Base-by-base conservation (phyloP, 768 basidiomycete species). In the Termitomyces sp. region DNA sequence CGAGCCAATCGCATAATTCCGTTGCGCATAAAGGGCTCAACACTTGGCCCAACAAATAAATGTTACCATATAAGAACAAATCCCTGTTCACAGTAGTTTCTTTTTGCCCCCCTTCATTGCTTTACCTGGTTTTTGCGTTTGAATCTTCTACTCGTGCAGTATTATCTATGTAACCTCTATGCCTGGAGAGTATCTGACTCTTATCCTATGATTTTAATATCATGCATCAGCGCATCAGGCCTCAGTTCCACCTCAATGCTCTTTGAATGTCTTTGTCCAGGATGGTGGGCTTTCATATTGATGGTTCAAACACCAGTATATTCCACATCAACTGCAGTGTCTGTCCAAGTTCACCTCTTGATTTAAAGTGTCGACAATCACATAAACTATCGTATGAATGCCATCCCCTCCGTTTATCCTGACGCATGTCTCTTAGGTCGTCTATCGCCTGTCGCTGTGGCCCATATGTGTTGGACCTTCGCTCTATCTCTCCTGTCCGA, bases 1-100 rank as follows among this genome's bases (percentile, higher is more conserved):
- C 59, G 61, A 73, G 66, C 77, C 77, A 78, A 79, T 78, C 70
- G 75, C 75, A 77, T 66, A 73, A 76, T 69, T 68, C 65, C 74
- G 76, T 68, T 63, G 64, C 70, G 78, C 78, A 74, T 65, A 79
- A 76, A 75, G 58, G 69, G 67, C 76, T 78, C 76, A 76, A 67
- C 65, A 70, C 71, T 65, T 67, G 37, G 27, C 62, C 60, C 61
- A 62, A 62, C 57, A 56, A 62, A 59, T 46, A 58, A 42, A 48
- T 36, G 10, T 36, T 44, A 18, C 29, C 7, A 20, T 53, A 46
- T 55, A 55, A 55, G 53, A 46, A 29, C 16, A 46, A 20, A 6
- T 6, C 13, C 44, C 29, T 10, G 16, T 24, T 24, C 12, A 22
- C 8, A 16, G 18, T 24, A 27, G 22, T 46, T 31, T 41, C 54